Base-by-base conservation (phyloP, 2,329 filamentous ascomycete genomes). In the Ramularia collo-cygni region DNA sequence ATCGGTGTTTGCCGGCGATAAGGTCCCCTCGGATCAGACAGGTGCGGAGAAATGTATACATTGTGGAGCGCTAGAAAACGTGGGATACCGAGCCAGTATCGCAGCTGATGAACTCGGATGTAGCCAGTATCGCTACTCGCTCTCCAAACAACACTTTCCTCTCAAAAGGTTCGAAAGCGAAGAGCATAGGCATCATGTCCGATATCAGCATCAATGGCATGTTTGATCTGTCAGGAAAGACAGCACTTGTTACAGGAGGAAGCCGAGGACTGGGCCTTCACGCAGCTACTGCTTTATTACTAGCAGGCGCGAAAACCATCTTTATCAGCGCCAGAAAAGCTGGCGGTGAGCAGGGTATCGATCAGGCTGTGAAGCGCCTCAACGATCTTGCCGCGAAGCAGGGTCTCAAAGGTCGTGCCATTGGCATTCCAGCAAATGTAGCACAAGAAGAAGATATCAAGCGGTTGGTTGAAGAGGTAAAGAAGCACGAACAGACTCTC, bases 281-380 rank as follows among this genome's bases (percentile, higher is more conserved):
- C 59, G 83, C 85, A 27, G 86, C 87, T 28, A 54, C 46, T 1
- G 51, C 50, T 27, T 76, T 95, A 58, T 79, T 95, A 48, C 86
- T 94, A 69, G 85, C 88, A 37, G 89, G 89, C 52, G 85, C 81
- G 56, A 76, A 82, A 52, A 87, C 85, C 57, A 82, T 95, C 50
- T 93, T 94, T 76, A 93, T 95, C 66, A 88, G 85, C 16, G 92
- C 85, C 21, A 85, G 89, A 64, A 94, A 95, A 70, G 79, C 82
- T 42, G 61, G 54, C 16, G 65, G 63, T 14, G 48, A 50, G 13
- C 55, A 72, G 21, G 88, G 85, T 46, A 95, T 88, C 70, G 80
- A 85, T 13, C 71, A 74, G 37, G 89, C 89, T 33, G 83, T 81
- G 53, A 71, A 73, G 10, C 77, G 81, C 2, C 81, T 95, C 51